Evolutionary conservation across 148 eudicot species (phyloP), one percentile per base, ranked within the genome.

Genomic region (Pouteria glomerata): DNA sequence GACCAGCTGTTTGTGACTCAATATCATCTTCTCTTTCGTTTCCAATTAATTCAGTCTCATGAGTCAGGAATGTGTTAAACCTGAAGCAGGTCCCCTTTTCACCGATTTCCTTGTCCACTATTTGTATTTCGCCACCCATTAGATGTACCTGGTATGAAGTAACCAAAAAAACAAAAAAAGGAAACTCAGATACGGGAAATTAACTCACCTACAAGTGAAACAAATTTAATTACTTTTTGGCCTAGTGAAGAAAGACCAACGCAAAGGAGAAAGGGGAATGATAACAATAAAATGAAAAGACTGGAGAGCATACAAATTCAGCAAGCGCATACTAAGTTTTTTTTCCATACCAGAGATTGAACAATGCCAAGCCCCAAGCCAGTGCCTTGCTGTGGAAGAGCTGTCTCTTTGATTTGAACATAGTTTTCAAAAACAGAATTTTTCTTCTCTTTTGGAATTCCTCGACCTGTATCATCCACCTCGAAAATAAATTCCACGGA

Each of bases 321-420:
- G n/a, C n/a, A n/a, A n/a, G n/a, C n/a, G n/a, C n/a, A n/a, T n/a
- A n/a, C n/a, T n/a, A n/a, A n/a, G n/a, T n/a, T n/a, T n/a, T n/a
- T n/a, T 64, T 14, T 26, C 66, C 80, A 4, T 81, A 94, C 97
- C 89, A 89, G 81, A 65, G 96, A 90, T 71, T 87, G 93, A 63
- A 89, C 97, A 57, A 87, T 91, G 45, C 97, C 97, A 34, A 90
- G 96, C n/a, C 97, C 96, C 59, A 91, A 76, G 57, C 98, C 98
- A 12, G 97, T 91, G 76, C 98, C 98, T 75, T 77, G 82, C n/a
- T 74, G 82, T 42, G 78, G 85, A 14, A 24, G 71, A 21, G 81
- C 82, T 6, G 76, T 85, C 60, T 86, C 96, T 68, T 84, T 87
- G 13, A 94, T 87, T 65, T 94, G 98, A 58, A 88, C 90, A 78